These are phyloP conservation scores for Phyllosticta citrichinensis DNA, from an alignment of 2,329 filamentous ascomycete genomes.

Conservation along the genomic window DNA sequence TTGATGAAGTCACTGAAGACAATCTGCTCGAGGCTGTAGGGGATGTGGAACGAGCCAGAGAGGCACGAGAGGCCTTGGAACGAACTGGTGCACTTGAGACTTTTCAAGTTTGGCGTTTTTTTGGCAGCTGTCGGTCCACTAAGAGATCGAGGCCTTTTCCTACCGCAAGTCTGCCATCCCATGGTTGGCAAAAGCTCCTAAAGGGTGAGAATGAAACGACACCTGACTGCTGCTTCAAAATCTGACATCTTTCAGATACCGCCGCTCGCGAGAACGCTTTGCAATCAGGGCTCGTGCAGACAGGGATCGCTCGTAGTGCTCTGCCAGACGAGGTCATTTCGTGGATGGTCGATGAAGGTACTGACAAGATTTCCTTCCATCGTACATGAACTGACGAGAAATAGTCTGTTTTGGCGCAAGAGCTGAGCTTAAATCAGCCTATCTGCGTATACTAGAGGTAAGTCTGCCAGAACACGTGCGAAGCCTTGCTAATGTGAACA, in stretches of 20 bases:
- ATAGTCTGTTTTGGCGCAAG: constrained; percentile 16
- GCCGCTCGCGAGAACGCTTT: constrained; percentile 29
- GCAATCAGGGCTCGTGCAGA: constrained; percentile 31
- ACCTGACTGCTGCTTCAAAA: neutral
- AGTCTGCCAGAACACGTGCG: constrained; percentile 17
- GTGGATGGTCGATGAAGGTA: constrained; percentile 33
- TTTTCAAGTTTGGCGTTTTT: constrained; percentile 50
- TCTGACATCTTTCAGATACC: neutral
- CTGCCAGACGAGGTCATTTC: constrained; percentile 29
- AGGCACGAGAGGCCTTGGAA: constrained; percentile 26
- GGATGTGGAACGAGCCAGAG: neutral
- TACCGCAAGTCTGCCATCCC: constrained; percentile 17
- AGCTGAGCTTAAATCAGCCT: constrained; percentile 27
- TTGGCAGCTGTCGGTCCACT: constrained; percentile 11
- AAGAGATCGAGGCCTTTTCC: constrained; percentile 12
- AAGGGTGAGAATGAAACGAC: neutral
- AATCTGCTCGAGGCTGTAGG: neutral
- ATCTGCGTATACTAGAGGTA: constrained; percentile 23
- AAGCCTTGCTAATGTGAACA: neutral
- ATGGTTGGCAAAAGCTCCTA: constrained; percentile 1
- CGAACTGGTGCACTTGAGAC: constrained; percentile 49
- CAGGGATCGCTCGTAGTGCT: constrained; percentile 26
- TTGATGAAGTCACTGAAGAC: neutral
- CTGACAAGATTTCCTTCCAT: neutral
- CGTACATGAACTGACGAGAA: neutral